Base-by-base conservation (phyloP, 2,329 filamentous ascomycete genomes). In the Paecilomyces niveus region DNA sequence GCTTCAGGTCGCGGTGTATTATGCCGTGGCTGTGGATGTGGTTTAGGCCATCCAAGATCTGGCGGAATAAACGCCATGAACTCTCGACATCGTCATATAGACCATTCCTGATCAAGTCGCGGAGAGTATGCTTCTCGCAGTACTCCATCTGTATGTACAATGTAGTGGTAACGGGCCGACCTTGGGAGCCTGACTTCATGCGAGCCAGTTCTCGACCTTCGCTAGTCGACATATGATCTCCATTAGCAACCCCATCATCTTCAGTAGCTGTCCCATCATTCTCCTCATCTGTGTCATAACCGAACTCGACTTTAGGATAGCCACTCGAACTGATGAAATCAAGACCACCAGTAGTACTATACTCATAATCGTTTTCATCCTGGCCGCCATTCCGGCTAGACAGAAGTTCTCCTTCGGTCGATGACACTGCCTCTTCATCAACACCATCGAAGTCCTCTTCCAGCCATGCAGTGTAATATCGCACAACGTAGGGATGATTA, bases 71-170 rank as follows among this genome's bases (percentile, higher is more conserved):
- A 31, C 92, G 86, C 94, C 94, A 99, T 15, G 89, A 85, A 67
- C 96, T 89, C 29, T 91, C 83, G 1, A 83, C 81, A 58, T 92
- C 86, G 64, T 89, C 86, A 65, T 85, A 85, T 10, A 97, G 77
- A 31, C 86, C 88, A 66, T 88, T 85, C 22, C 85, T 83, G 58
- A 99, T 95, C 31, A 97, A 76, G 78, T 97, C 92, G 21, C 92
- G 88, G 32, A 99, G 82, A 0, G 94, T 97, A 64, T 89, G 85
- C 70, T 93, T 94, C 71, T 97, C 93, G 69, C 94, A 99, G 65
- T 97, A 96, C 71, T 99, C 94, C 94, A 99, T 99, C 61, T 96
- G 94, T 58, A 99, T 97, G 71, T 97, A 99, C 50, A 99, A 81
- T 6, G 92, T 87, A 0, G 89, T 92, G 56, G 84, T 84, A 60